A percentile compares a stretch with the other conserved stretches of the same genome.
These are phyloP conservation scores for Barnettozyma californica DNA, from an alignment of 805 yeast species.

Conservation along the genomic window DNA sequence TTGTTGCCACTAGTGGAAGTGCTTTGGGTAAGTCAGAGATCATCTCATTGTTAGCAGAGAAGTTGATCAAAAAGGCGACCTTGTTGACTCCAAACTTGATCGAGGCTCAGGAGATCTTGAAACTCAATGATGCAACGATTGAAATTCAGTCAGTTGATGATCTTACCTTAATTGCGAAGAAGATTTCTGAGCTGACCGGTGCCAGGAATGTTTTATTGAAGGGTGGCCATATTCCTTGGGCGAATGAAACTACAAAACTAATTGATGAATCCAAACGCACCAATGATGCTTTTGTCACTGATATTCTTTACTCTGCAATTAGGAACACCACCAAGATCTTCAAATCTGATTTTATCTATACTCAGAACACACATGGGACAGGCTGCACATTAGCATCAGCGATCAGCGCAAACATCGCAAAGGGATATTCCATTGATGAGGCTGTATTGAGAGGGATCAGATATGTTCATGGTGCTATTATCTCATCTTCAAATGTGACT, in stretches of 20 bases:
- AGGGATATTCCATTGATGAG: conserved; percentile 37
- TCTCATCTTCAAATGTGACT: conserved; percentile 39
- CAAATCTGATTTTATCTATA: conserved; percentile 38
- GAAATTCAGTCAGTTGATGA: conserved; percentile 35
- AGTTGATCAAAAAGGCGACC: conserved; percentile 46
- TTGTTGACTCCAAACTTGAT: conserved; percentile 70
- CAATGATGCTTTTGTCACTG: conserved; percentile 36
- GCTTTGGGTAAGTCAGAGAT: conserved; percentile 45
- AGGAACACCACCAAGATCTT: conserved; percentile 35
- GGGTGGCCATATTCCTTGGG: conserved; percentile 72
- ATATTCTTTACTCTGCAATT: conserved; percentile 45
- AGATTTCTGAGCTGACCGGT: conserved; percentile 33
- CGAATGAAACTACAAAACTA: conserved; percentile 6
- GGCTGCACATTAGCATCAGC: conserved; percentile 86
- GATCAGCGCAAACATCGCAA: conserved; percentile 70
- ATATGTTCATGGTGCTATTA: conserved; percentile 63
- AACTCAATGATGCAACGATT: conserved; percentile 25
- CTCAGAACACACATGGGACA: conserved; percentile 76
- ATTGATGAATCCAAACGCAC: conserved; percentile 9
- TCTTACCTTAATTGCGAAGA: conserved; percentile 32
- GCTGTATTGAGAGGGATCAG: conserved; percentile 55
- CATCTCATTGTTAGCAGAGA: conserved; percentile 36
- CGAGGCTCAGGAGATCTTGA: conserved; percentile 50
- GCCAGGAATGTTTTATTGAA: conserved; percentile 59
- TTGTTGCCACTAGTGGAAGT: conserved; percentile 77